Evolutionary conservation across 2,329 filamentous ascomycete genomes (phyloP), one percentile per base, ranked within the genome.

Genomic region (Pseudogymnoascus destructans): DNA sequence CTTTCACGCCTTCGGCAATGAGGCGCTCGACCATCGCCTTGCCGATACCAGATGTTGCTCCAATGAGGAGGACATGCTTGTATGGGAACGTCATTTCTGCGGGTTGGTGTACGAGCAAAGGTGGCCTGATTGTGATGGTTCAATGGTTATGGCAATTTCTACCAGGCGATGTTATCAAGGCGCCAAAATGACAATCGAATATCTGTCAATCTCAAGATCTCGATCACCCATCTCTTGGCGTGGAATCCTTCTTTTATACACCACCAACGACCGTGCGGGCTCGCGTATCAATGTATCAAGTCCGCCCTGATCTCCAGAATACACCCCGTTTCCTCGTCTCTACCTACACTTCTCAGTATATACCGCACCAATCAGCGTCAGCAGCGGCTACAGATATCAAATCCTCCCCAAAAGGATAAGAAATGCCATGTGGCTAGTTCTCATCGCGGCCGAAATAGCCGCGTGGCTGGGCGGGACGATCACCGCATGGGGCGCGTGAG

Each of bases 21-120:
- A 79, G 66, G n/a, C 70, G 73, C 57, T 73, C 69, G 8, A 68
- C 68, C 58, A 81, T 70, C 2, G 73, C 75, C 40, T 65, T 66
- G 57, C 78, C 78, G 59, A 81, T 81, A 46, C 78, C 78, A 1
- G 76, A 73, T 0, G 78, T 80, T 11, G 77, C 77, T 11, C 78
- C 78, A 32, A 82, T 70, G 52, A 83, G 64, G 58, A 83, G 75
- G 27, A 80, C 72, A 36, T 75, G 75, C 56, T 78, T 79, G 68
- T 81, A 81, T 5, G 71, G 73, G 66, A 80, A 81, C 5, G 73
- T 61, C 78, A 80, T 80, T 40, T 2, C 11, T 11, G 11, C 5
- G 27, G 9, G 38, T n/a, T 27, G 23, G 23, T 15, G 2, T 8
- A n/a, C 6, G n/a, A 11, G 23, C 1, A 8, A n/a, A 27, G 3